Conservation (phyloP, 2,329 filamentous ascomycete species). For the Sordariomycetes sp. region DNA sequence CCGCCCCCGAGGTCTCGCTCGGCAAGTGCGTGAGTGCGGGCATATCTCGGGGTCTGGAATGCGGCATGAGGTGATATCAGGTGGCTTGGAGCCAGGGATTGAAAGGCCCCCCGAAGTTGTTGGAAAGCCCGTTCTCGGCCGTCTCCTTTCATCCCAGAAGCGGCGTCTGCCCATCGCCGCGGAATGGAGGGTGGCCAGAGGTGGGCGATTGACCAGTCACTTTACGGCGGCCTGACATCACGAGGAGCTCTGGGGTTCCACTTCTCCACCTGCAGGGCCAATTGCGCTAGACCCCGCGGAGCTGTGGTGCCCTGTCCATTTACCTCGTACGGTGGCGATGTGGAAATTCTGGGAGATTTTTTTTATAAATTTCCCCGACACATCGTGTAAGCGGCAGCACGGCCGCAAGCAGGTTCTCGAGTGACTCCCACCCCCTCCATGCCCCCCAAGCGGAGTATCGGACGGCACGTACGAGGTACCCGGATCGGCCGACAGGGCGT, state of each 20-base stretch:
- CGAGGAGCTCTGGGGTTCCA: not conserved
- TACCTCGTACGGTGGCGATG: not conserved
- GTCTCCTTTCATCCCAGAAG: not conserved
- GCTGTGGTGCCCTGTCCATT: not conserved
- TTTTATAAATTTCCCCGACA: not conserved
- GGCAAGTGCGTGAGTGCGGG: no score
- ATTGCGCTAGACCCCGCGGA: not conserved
- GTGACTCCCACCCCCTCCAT: not conserved
- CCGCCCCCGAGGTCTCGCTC: no score
- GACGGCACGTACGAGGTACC: not conserved
- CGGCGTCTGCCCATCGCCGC: not conserved
- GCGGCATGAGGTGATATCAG: no score
- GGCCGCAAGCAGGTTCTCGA: not conserved
- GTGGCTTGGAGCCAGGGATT: no score
- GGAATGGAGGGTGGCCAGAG: not conserved
- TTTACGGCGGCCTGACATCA: not conserved
- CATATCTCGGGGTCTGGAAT: no score
- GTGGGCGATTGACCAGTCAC: not conserved
- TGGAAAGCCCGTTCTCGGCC: not conserved
- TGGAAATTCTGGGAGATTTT: not conserved
- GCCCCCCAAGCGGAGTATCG: not conserved
- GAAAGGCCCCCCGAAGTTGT: no score
- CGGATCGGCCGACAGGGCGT: not conserved
- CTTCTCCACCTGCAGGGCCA: not conserved
- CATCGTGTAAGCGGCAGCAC: not conserved